Percentiles rank a stretch among this genome's conserved stretches.
Evolutionary conservation across 331 rosid species (phyloP).

Genomic region (Ulmus americana): DNA sequence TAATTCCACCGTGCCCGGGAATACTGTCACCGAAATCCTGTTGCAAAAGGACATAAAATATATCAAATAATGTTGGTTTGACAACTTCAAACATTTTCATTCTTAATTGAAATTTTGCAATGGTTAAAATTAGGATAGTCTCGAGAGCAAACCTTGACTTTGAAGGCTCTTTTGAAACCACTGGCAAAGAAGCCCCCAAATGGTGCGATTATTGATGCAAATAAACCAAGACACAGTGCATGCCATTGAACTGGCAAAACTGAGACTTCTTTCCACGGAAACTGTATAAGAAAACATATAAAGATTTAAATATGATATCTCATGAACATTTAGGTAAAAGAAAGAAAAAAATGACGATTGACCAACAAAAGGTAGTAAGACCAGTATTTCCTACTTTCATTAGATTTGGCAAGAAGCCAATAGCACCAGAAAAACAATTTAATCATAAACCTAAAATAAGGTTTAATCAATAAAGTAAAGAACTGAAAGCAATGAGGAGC

Average conservation of each 20-base stretch:
- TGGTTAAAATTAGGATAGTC: slow-evolving; percentile 11
- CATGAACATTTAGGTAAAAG: not conserved
- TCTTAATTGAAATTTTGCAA: slow-evolving; percentile 2
- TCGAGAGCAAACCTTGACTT: slow-evolving; percentile 60
- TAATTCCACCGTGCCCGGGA: slow-evolving; percentile 98
- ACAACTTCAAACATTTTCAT: slow-evolving; percentile 11
- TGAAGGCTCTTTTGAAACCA: slow-evolving; percentile 98
- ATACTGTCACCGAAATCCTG: slow-evolving; percentile 99
- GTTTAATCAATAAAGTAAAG: not conserved
- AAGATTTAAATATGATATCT: slow-evolving; percentile 3
- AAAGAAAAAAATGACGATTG: too few relatives aligned
- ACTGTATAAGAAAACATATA: slow-evolving; percentile 38
- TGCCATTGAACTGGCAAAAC: slow-evolving; percentile 91
- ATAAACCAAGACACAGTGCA: slow-evolving; percentile 79
- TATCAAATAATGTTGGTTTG: slow-evolving; percentile 2
- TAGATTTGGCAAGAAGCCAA: too few relatives aligned
- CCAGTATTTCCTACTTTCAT: too few relatives aligned
- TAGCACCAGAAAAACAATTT: not conserved
- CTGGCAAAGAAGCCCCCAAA: slow-evolving; percentile 99
- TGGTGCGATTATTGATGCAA: slow-evolving; percentile 96
- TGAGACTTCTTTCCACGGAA: slow-evolving; percentile 78
- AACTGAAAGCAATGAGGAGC: not conserved
- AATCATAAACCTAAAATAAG: not conserved
- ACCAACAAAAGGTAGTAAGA: too few relatives aligned
- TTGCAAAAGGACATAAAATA: slow-evolving; percentile 12